Evolutionary conservation across 441 rosid genomes (phyloP), one percentile per base, ranked within the genome.

Genomic region (Croton laevigatus): DNA sequence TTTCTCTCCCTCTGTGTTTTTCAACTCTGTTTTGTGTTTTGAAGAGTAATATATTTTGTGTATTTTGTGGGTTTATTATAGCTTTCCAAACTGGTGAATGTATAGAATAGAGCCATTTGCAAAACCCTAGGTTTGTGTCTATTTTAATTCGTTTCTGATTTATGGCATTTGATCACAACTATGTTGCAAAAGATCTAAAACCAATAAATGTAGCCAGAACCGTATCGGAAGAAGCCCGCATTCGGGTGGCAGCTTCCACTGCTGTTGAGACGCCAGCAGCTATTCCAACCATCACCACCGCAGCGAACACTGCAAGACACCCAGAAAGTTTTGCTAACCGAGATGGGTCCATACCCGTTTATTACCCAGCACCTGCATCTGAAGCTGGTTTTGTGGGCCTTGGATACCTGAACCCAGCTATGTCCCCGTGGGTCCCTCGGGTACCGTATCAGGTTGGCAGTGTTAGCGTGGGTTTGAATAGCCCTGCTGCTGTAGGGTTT

Each of bases 161-260:
- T 57, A 88, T 89, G 93, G 93, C 87, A 54, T 83, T 82, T 80
- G 96, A 89, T 83, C 89, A 83, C 19, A 85, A 71, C 71, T 78
- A 82, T 12, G 49, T 75, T 1, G 82, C 87, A 2, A 76, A 77
- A 44, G 92, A 88, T 71, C 81, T 74, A 14, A 71, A 81, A 62
- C 88, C 85, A 16, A 48, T 85, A 64, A 80, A 79, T 63, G 66
- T 83, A 55, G 76, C 86, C 69, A 73, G 76, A 42, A 72, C 74
- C 38, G 10, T 72, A 6, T 22, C 80, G 1, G 89, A 89, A 59
- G 93, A 89, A 65, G 71, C 87, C 65, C 84, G 73, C 81, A 70
- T 80, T 80, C 74, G 76, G 38, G 58, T 76, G 38, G 53, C 79
- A 7, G 63, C 79, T n/a, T 8, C 67, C 16, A 42, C 49, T 20